Conservation (phyloP, 371 early-diverging fungal species). For the Funneliformis caledonium region DNA sequence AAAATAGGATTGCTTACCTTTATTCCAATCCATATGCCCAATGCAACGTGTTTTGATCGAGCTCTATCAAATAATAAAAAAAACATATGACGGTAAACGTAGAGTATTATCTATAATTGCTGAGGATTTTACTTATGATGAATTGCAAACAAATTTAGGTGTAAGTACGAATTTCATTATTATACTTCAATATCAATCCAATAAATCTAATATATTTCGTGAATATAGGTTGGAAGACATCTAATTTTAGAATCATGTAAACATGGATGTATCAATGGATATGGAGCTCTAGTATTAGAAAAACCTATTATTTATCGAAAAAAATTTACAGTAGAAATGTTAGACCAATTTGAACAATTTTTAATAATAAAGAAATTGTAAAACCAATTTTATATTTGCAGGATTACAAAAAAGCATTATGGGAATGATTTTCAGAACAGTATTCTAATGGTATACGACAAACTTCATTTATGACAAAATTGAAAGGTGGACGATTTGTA, state of each 20-base stretch:
- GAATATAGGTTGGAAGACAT: background rate
- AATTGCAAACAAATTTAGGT: background rate
- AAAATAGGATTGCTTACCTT: background rate
- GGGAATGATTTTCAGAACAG: background rate
- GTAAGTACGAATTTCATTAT: background rate
- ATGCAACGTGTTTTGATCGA: background rate
- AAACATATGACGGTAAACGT: background rate
- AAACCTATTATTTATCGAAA: background rate
- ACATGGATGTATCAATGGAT: background rate
- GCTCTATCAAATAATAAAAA: background rate
- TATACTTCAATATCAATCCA: too few species aligned
- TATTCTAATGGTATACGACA: conserved; percentile 1
- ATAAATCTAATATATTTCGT: background rate
- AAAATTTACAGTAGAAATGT: background rate
- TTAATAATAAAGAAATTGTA: background rate
- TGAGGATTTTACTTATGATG: background rate
- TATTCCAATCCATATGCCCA: conserved; percentile 1
- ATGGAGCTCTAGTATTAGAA: background rate
- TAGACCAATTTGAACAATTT: conserved; percentile 4
- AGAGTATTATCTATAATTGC: conserved; percentile 10
- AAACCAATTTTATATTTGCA: conserved; percentile 9
- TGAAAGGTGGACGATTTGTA: background rate
- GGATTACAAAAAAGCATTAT: background rate
- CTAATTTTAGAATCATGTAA: background rate
- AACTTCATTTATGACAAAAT: background rate